Base-by-base conservation (phyloP, 306 rosid species). In the Prunus mira region DNA sequence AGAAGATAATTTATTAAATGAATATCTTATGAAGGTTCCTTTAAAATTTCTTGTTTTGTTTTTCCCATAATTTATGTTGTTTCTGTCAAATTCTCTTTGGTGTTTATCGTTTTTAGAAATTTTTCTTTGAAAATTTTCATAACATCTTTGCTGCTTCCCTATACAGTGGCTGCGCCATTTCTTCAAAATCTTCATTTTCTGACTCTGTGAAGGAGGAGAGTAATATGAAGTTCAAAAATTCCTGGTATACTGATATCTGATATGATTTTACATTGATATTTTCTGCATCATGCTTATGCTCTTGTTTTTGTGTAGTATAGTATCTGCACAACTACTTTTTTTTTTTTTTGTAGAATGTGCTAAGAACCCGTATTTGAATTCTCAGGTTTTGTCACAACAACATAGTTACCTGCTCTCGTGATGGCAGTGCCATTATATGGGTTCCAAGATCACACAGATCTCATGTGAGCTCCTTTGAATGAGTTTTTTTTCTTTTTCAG, bases 351-450 rank as follows among this genome's bases (percentile, higher is more conserved):
- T 79, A 80, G 55, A 82, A 49, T 77, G 49, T 78, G 22, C 73
- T 73, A 74, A 74, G 52, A 69, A 19, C 57, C 46, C 24, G 25
- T 88, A 54, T 78, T 77, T 78, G 34, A 66, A 56, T 82, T 73
- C 57, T 79, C 85, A 93, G 96, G 98, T 93, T 86, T 81, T 85
- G 90, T 79, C 96, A 87, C 71, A 96, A 93, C 87, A 93, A 93
- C 84, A 93, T 93, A 75, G 98, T 93, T 62, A 93, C 98, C 28
- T 93, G 98, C 84, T 93, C 98, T 78, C 98, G 98, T 52, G 98
- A 93, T 75, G 98, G 98, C 80, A 93, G 98, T 81, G 98, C 98
- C 75, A 93, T 93, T 85, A 93, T 93, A 81, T 93, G 98, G 98
- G 86, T 90, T 73, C 98, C 98, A 76, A 86, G 88, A 82, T 87